Percentiles rank a stretch among this genome's conserved stretches.
Evolutionary conservation across 805 yeast genomes (phyloP).

Genomic region (Metschnikowia kofuensis): DNA sequence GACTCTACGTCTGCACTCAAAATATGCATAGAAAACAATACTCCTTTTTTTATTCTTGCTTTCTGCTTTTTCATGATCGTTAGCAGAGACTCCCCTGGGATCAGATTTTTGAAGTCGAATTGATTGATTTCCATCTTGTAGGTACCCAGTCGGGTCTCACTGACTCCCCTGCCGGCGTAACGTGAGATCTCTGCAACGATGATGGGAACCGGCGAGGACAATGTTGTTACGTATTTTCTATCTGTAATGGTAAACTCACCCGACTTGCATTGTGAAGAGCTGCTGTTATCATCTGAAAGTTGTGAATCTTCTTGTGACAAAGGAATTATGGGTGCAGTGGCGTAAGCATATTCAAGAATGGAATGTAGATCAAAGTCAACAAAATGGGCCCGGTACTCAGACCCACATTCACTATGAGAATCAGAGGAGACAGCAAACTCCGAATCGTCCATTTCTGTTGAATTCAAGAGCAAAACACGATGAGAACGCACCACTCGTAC

Average conservation of each 20-base stretch:
- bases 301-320: background rate
- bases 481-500: no score
- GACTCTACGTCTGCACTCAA: constrained; percentile 2
- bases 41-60: constrained; percentile 7
- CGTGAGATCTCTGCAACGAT: background rate
- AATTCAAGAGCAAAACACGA: no score
- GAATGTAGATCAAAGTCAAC: constrained; percentile 18
- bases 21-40: constrained; percentile 14
- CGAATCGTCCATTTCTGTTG: no score
- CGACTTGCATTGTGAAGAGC: background rate
- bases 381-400: background rate
- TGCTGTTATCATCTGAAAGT: background rate
- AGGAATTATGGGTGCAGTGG: background rate
- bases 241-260: constrained; percentile 5
- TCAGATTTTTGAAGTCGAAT: constrained; percentile 12
- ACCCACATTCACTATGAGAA: no score
- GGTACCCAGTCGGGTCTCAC: background rate
- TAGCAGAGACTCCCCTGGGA: constrained; percentile 9
- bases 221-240: constrained; percentile 2
- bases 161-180: constrained; percentile 8
- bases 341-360: constrained; percentile 10
- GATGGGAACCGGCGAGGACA: constrained; percentile 9
- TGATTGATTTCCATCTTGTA: constrained; percentile 2
- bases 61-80: constrained; percentile 6
- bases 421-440: no score